These are phyloP conservation scores for Aspergillus intermedius DNA, from an alignment of 2,329 filamentous ascomycete genomes.

Conservation along the genomic window DNA sequence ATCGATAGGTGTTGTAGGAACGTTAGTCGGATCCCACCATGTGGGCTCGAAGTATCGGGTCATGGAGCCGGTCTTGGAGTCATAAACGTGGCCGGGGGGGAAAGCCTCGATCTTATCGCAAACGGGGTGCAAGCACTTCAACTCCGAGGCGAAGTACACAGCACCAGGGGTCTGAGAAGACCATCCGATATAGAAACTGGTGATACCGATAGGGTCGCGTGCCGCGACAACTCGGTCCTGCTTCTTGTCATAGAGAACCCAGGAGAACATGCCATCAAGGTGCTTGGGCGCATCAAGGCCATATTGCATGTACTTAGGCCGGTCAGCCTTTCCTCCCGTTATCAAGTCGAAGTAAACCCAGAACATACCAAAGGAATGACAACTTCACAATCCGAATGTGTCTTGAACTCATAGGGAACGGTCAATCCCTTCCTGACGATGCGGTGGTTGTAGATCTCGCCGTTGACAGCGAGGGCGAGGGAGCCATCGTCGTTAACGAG, in stretches of 20 bases:
- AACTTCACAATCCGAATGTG: constrained; percentile 95
- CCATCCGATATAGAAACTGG: constrained; percentile 94
- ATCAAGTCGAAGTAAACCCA: neutral
- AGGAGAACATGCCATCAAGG: constrained; percentile 99
- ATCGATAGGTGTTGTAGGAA: constrained; percentile 75
- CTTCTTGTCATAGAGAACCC: constrained; percentile 93
- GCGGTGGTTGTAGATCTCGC: constrained; percentile 99
- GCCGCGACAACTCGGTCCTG: constrained; percentile 89
- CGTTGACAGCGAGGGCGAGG: constrained; percentile 92
- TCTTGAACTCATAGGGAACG: constrained; percentile 91
- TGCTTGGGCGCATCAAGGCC: constrained; percentile 85
- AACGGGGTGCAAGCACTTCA: constrained; percentile 86
- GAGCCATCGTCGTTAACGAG: constrained; percentile 84
- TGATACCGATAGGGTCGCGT: constrained; percentile 93
- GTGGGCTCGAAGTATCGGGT: constrained; percentile 85
- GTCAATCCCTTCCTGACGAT: constrained; percentile 82
- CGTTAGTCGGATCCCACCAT: constrained; percentile 79
- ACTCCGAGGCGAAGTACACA: constrained; percentile 92
- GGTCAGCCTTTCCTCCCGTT: constrained; percentile 12
- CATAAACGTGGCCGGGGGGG: constrained; percentile 91
- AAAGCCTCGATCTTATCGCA: constrained; percentile 95
- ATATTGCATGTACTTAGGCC: constrained; percentile 74
- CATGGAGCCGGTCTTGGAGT: constrained; percentile 79
- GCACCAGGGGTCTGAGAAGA: constrained; percentile 74
- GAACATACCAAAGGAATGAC: constrained; percentile 87